phyloP scores from a whole-genome alignment of 2,329 filamentous ascomycete species.

The Paraphoma sp. region DNA sequence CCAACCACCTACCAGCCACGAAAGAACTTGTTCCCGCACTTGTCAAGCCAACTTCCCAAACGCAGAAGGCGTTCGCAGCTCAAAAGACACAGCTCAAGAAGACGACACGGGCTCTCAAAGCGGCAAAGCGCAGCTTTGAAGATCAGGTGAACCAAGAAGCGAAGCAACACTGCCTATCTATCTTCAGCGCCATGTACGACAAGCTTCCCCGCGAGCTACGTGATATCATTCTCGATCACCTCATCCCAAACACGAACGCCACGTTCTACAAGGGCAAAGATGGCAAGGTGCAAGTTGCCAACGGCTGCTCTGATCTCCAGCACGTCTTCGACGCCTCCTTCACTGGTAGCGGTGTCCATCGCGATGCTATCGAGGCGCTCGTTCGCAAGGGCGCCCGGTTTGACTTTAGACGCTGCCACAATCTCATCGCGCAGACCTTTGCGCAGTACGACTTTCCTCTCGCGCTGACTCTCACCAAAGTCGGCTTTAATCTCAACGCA shows the following conservation, averaged over 20 bases:
- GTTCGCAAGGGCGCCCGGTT: not conserved
- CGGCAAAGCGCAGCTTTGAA: not conserved
- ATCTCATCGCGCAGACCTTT: not conserved
- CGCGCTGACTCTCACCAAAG: not conserved
- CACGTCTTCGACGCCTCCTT: not conserved
- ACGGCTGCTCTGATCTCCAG: not conserved
- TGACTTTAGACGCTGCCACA: not conserved
- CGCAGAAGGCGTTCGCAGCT: no score
- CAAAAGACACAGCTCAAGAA: not conserved
- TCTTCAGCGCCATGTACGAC: not conserved
- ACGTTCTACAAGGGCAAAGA: not conserved
- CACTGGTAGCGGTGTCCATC: constrained; percentile 1
- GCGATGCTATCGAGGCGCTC: not conserved
- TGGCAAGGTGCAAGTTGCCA: not conserved
- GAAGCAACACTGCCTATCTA: not conserved
- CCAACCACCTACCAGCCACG: no score
- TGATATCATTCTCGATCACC: not conserved
- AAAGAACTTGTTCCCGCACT: no score
- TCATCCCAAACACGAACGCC: not conserved
- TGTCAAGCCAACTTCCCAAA: no score
- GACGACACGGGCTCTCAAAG: not conserved
- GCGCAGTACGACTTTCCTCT: not conserved
- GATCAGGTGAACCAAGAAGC: not conserved
- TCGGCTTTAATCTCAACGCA: not conserved
- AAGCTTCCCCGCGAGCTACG: not conserved